Percentiles rank a stretch among this genome's conserved stretches.
These are phyloP conservation scores for Hericium rajendrae DNA, from an alignment of 768 basidiomycete species.

Conservation along the genomic window DNA sequence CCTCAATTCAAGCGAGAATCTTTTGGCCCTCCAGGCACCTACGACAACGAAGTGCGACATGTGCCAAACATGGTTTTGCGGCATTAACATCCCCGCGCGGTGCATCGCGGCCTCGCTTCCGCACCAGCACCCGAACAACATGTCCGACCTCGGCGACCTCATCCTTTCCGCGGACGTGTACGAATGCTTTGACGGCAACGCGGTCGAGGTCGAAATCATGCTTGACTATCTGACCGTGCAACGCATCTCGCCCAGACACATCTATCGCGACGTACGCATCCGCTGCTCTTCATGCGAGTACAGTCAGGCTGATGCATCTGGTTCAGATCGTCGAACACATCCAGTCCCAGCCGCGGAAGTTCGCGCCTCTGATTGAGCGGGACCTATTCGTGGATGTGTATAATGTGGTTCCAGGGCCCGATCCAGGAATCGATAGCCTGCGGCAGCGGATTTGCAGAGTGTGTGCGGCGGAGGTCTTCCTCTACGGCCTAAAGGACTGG, in stretches of 20 bases:
- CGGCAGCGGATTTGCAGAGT: constrained; percentile 55
- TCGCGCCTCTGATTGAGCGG: constrained; percentile 55
- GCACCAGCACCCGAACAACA: constrained; percentile 58
- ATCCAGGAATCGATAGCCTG: constrained; percentile 49
- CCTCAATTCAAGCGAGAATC: constrained; percentile 45
- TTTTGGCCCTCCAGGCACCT: constrained; percentile 65
- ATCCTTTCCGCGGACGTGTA: constrained; percentile 70
- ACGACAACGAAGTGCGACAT: constrained; percentile 77
- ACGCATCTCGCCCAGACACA: constrained; percentile 53
- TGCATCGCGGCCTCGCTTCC: constrained; percentile 52
- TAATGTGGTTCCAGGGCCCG: constrained; percentile 41
- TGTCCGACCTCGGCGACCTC: constrained; percentile 62
- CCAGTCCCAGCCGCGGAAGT: constrained; percentile 50
- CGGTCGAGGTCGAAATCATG: constrained; percentile 75
- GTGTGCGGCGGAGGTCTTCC: constrained; percentile 66
- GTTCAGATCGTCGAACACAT: constrained; percentile 53
- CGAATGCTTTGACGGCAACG: constrained; percentile 71
- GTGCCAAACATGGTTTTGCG: constrained; percentile 76
- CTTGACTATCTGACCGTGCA: constrained; percentile 67
- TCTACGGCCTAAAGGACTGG: constrained; percentile 74
- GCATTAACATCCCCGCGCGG: constrained; percentile 65
- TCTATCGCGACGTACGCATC: constrained; percentile 61
- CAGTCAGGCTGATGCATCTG: background rate
- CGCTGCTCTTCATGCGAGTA: background rate
- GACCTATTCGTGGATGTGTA: constrained; percentile 68